Percentiles rank a stretch among this genome's conserved stretches.
phyloP scores from a whole-genome alignment of 371 early-diverging fungal species.

The Apophysomyces sp. region DNA sequence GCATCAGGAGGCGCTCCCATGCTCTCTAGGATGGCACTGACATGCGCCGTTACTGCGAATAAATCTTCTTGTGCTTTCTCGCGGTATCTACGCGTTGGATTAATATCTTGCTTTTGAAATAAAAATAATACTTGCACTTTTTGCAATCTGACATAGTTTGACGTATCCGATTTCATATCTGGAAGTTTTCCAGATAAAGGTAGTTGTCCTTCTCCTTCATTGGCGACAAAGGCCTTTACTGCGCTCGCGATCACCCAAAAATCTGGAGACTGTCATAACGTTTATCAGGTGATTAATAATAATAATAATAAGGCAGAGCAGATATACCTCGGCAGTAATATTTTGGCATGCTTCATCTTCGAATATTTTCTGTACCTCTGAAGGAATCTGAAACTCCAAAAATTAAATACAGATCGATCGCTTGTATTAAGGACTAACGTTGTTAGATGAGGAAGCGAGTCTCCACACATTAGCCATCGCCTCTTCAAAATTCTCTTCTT shows the following conservation, averaged over 20 bases:
- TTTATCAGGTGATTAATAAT: not conserved
- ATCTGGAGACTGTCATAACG: conserved; percentile 54
- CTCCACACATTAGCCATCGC: conserved; percentile 67
- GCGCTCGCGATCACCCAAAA: conserved; percentile 91
- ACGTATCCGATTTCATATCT: conserved; percentile 96
- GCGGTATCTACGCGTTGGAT: conserved; percentile 58
- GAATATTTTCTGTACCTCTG: conserved; percentile 51
- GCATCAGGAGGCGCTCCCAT: conserved; percentile 47
- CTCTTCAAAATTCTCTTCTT: conserved; percentile 90
- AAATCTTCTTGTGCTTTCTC: conserved; percentile 78
- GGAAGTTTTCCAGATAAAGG: conserved; percentile 89
- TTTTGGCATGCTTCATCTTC: conserved; percentile 50
- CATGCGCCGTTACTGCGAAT: conserved; percentile 51
- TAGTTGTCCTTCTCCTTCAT: conserved; percentile 72
- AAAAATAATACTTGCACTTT: conserved; percentile 56
- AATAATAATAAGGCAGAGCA: not conserved
- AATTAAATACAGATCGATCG: not conserved
- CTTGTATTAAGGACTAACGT: not conserved
- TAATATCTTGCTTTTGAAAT: not conserved
- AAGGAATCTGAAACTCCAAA: conserved; percentile 39
- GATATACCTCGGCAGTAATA: conserved; percentile 45
- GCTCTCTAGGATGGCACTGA: conserved; percentile 47
- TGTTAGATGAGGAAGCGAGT: conserved; percentile 28
- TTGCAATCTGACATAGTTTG: conserved; percentile 80
- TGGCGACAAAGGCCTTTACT: conserved; percentile 73